Conservation (phyloP, 2,329 filamentous ascomycete species). For the Dryadomyces quercus-mongolicae region DNA sequence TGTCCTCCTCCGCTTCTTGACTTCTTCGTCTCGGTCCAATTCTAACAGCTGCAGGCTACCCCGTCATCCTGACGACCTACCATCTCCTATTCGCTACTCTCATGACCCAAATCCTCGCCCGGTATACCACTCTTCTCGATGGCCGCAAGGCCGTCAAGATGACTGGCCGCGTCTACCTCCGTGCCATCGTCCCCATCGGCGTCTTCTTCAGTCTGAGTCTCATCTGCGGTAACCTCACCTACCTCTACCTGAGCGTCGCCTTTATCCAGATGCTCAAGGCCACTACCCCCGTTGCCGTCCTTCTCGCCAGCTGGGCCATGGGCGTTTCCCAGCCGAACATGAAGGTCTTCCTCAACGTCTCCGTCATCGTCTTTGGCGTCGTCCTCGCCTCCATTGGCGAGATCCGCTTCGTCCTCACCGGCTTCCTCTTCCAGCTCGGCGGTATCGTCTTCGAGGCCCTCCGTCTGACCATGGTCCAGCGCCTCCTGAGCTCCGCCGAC, state of each 20-base stretch:
- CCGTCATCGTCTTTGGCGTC: constrained; percentile 87
- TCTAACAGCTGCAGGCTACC: constrained; percentile 36
- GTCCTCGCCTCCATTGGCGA: constrained; percentile 90
- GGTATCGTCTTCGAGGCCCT: constrained; percentile 75
- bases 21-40: background rate
- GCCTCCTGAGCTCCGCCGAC: constrained; percentile 66
- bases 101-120: constrained; percentile 87
- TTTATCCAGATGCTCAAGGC: constrained; percentile 99
- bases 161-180: constrained; percentile 85
- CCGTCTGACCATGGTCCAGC: constrained; percentile 74
- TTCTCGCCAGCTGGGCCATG: constrained; percentile 79
- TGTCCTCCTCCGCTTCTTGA: constrained; percentile 8
- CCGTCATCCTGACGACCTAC: constrained; percentile 87
- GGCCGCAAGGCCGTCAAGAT: constrained; percentile 94
- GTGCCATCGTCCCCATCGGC: constrained; percentile 88
- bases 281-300: constrained; percentile 85
- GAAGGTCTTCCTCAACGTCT: constrained; percentile 84
- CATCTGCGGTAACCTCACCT: constrained; percentile 93
- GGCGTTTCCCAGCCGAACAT: constrained; percentile 74
- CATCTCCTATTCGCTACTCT: constrained; percentile 86
- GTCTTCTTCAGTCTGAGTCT: constrained; percentile 91
- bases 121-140: constrained; percentile 81
- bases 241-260: constrained; percentile 86
- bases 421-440: constrained; percentile 66
- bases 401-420: constrained; percentile 78